Conservation (phyloP, 192 early-diverging fungal species). For the Lobosporangium transversale region DNA sequence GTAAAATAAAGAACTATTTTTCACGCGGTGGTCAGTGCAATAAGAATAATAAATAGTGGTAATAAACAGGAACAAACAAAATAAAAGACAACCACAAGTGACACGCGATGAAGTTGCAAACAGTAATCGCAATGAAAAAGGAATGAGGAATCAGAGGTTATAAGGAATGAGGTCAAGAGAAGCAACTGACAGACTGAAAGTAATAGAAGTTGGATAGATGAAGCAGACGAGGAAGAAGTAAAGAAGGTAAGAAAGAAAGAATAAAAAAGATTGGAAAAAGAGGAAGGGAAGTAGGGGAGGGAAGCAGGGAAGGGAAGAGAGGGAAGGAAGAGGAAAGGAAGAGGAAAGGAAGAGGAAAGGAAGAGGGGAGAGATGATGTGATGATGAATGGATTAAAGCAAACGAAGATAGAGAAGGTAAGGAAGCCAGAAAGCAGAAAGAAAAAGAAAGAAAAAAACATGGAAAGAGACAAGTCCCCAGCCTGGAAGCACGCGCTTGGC, state of each 20-base stretch:
- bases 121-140: not conserved
- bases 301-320: not conserved
- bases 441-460: not conserved
- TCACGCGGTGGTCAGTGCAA: constrained; percentile 22
- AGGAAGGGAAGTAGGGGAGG: not conserved
- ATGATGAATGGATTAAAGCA: not conserved
- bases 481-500: not conserved
- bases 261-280: not conserved
- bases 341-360: not conserved
- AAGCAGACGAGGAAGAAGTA: not conserved
- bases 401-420: not conserved
- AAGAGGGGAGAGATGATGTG: not conserved
- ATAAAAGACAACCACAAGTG: no score
- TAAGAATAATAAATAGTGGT: not conserved
- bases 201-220: no score
- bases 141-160: not conserved
- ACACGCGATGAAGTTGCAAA: not conserved
- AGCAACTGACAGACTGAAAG: no score
- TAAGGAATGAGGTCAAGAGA: not conserved
- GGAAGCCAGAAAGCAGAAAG: not conserved
- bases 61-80: no score
- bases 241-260: not conserved
- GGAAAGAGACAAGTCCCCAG: not conserved
- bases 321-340: not conserved
- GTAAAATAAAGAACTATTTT: constrained; percentile 5